Percentiles rank a stretch among this genome's conserved stretches.
Evolutionary conservation across 306 rosid genomes (phyloP).

Genomic region (Lathyrus tuberosus): DNA sequence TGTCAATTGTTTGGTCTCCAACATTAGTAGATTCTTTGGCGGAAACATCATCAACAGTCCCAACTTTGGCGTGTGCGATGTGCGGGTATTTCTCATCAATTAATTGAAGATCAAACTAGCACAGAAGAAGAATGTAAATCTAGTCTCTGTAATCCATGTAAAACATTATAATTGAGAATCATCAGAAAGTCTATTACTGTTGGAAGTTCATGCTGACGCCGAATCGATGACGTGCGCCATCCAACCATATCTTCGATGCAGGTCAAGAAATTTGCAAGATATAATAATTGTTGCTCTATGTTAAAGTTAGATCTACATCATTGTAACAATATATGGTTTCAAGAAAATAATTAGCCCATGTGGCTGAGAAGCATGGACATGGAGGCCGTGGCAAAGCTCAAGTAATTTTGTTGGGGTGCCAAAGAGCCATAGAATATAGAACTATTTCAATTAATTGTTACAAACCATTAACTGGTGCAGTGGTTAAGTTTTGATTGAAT

Average conservation of each 20-base stretch:
- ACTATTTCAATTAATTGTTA: no score
- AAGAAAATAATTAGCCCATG: conserved; percentile 30
- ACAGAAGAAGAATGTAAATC: conserved; percentile 36
- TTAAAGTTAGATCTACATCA: conserved; percentile 22
- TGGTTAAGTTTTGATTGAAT: no score
- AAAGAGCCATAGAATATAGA: no score
- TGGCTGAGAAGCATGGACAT: not conserved
- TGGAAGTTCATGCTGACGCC: conserved; percentile 95
- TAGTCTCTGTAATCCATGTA: conserved; percentile 32
- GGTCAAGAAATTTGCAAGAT: conserved; percentile 55
- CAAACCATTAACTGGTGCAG: no score
- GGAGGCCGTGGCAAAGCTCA: no score
- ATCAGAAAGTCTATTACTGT: conserved; percentile 56
- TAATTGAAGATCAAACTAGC: conserved; percentile 73
- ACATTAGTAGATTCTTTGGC: conserved; percentile 39
- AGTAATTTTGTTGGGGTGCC: no score
- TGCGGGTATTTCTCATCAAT: conserved; percentile 75
- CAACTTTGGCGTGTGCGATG: conserved; percentile 65
- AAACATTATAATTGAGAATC: conserved; percentile 18
- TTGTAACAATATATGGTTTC: conserved; percentile 26
- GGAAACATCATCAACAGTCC: conserved; percentile 35
- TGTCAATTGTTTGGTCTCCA: conserved; percentile 50
- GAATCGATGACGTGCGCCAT: conserved; percentile 98
- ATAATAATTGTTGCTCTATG: conserved; percentile 12
- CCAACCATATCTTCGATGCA: conserved; percentile 85